Evolutionary conservation across 2,329 filamentous ascomycete genomes (phyloP).

Genomic region (Cladophialophora immunda): DNA sequence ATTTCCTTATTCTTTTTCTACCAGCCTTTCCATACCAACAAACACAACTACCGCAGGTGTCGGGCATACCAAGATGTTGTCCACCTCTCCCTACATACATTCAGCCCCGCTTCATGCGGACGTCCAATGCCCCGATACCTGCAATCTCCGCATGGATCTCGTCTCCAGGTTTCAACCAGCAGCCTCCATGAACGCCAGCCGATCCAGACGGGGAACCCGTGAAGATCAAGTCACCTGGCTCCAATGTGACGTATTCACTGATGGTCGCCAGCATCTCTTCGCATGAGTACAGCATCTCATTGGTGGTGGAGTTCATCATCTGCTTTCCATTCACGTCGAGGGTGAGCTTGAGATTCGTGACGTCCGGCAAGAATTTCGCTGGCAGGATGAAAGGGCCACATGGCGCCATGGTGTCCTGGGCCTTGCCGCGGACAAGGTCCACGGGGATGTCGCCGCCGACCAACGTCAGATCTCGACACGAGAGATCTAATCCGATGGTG

Average conservation of each 20-base stretch:
- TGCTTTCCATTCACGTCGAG: constrained; percentile 22
- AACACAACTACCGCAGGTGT: too few species aligned
- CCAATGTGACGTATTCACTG: constrained; percentile 15
- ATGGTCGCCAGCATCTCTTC: constrained; percentile 17
- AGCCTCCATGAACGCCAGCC: constrained; percentile 14
- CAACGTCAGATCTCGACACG: constrained; percentile 16
- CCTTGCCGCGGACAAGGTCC: constrained; percentile 19
- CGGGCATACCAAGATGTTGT: too few species aligned
- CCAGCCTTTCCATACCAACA: too few species aligned
- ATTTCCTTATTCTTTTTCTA: too few species aligned
- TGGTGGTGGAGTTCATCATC: constrained; percentile 21
- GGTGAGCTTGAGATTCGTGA: constrained; percentile 10
- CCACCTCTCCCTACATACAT: not conserved
- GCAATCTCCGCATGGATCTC: constrained; percentile 19
- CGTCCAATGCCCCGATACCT: constrained; percentile 15
- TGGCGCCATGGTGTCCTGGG: constrained; percentile 20
- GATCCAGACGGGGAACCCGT: constrained; percentile 18
- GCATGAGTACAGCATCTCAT: constrained; percentile 21
- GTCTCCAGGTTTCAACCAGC: constrained; percentile 21
- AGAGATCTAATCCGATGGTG: constrained; percentile 15
- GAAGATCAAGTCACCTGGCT: constrained; percentile 21
- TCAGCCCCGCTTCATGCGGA: constrained; percentile 10
- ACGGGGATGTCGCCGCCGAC: not conserved
- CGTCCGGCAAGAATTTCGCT: constrained; percentile 10
- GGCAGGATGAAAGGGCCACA: constrained; percentile 12